These are phyloP conservation scores for Reticulascus tulasneorum DNA, from an alignment of 2,329 filamentous ascomycete species.

Conservation along the genomic window DNA sequence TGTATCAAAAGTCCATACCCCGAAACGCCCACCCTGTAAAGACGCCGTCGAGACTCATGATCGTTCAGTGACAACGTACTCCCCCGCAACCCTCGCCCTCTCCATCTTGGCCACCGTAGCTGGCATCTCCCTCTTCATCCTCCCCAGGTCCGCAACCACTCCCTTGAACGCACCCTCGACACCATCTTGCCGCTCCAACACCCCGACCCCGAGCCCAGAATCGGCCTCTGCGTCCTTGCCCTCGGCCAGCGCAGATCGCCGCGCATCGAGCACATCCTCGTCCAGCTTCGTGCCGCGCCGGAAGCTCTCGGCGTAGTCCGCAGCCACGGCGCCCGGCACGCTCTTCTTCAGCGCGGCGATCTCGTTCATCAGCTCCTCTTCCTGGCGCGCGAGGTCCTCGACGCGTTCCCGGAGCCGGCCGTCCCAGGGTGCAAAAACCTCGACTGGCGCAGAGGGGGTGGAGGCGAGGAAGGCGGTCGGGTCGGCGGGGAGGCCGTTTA, in stretches of 20 bases:
- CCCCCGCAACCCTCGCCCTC: constrained; percentile 55
- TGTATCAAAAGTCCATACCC: not conserved
- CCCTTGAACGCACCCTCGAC: constrained; percentile 43
- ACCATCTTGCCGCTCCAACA: constrained; percentile 39
- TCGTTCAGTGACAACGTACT: constrained; percentile 49
- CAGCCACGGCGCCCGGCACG: constrained; percentile 43
- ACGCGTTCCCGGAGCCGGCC: constrained; percentile 53
- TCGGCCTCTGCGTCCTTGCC: constrained; percentile 17
- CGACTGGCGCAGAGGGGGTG: constrained; percentile 25
- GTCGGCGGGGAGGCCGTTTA: constrained; percentile 56
- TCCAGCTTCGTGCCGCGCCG: constrained; percentile 37
- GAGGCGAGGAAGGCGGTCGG: constrained; percentile 32
- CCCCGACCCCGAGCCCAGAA: constrained; percentile 25
- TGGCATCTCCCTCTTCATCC: constrained; percentile 57
- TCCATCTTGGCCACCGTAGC: constrained; percentile 62
- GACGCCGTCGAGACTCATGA: constrained; percentile 5
- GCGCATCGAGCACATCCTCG: constrained; percentile 33
- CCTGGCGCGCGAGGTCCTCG: constrained; percentile 56
- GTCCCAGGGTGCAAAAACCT: constrained; percentile 58
- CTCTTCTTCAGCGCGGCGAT: constrained; percentile 57
- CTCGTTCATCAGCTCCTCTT: constrained; percentile 61
- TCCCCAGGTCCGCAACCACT: constrained; percentile 47
- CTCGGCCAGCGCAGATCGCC: too few relatives aligned
- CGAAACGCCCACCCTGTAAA: not conserved
- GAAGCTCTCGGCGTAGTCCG: constrained; percentile 36